Base-by-base conservation (phyloP, 2,329 filamentous ascomycete genomes). In the Sphaerulina vaccinii region DNA sequence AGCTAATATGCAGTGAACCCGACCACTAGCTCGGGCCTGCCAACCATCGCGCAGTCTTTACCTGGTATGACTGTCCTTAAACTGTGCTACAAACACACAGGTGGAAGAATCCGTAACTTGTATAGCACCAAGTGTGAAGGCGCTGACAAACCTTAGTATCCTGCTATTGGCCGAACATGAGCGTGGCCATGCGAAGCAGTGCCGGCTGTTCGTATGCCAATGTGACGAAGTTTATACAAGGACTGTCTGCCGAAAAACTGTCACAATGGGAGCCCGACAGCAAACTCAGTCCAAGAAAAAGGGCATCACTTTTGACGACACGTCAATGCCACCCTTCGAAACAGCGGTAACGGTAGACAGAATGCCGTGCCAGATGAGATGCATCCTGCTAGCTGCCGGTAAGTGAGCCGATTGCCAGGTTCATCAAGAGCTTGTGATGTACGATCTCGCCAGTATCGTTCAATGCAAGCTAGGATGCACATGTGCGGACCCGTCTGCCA, bases 321-420 rank as follows among this genome's bases (percentile, higher is more conserved):
- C 52, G 48, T 54, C 52, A 43, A 54, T 46, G 41, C 47, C 39
- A 41, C 41, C 41, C 41, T 41, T 36, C 48, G 41, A 43, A 47
- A 47, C 43, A 7, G 37, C 43, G 45, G 42, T 45, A 41, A 24
- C 49, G 41, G 22, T 37, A 45, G 29, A 33, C 40, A 38, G 38
- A 23, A 29, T 23, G 36, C 45, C 42, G 42, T 46, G 38, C 18
- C 33, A 42, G 51, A 51, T 39, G 48, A 32, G 32, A 48, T 38
- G 37, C 49, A 29, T 41, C 42, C 29, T 51, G 48, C 48, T 51
- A 36, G 48, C 39, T 43, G 38, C 42, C 52, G 48, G 43, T 37
- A 44, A 21, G 32, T 35, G 23, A 46, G 51, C 49, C 53, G 53
- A 52, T 37, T 42, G 39, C 49, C 49, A 51, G 52, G 42, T 39